Conservation (phyloP, 768 basidiomycete genomes). For the Leucocoprinus leucothites region DNA sequence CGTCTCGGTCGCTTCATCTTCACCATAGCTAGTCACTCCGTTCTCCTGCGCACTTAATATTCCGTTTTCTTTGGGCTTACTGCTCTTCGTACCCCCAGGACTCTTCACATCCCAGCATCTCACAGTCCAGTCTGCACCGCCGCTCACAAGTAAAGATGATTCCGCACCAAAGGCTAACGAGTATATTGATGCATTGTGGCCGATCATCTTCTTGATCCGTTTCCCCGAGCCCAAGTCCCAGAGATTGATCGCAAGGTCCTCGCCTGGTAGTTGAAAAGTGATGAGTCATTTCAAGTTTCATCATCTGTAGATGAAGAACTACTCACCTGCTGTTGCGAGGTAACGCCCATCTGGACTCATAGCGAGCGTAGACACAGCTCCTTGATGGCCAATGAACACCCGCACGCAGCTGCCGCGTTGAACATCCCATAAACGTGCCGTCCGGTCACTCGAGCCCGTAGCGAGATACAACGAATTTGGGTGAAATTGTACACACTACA, state of each 20-base stretch:
- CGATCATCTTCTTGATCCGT: constrained; percentile 94
- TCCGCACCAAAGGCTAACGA: constrained; percentile 91
- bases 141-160: constrained; percentile 86
- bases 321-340: constrained; percentile 80
- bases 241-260: constrained; percentile 89
- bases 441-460: constrained; percentile 95
- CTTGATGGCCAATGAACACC: constrained; percentile 95
- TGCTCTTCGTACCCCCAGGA: constrained; percentile 55
- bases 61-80: constrained; percentile 58
- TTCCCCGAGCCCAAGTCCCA: constrained; percentile 98
- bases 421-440: constrained; percentile 97
- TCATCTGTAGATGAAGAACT: not conserved
- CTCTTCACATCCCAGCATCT: constrained; percentile 96
- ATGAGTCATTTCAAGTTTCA: not conserved
- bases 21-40: constrained; percentile 30
- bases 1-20: constrained; percentile 71
- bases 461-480: constrained; percentile 97
- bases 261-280: constrained; percentile 42
- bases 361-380: constrained; percentile 78
- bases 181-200: constrained; percentile 87
- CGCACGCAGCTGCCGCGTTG: constrained; percentile 91
- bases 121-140: constrained; percentile 93
- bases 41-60: constrained; percentile 12
- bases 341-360: constrained; percentile 93
- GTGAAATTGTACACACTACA: constrained; percentile 91